phyloP scores from a whole-genome alignment of 495 filamentous ascomycete species.

The Podospora pseudocomata region DNA sequence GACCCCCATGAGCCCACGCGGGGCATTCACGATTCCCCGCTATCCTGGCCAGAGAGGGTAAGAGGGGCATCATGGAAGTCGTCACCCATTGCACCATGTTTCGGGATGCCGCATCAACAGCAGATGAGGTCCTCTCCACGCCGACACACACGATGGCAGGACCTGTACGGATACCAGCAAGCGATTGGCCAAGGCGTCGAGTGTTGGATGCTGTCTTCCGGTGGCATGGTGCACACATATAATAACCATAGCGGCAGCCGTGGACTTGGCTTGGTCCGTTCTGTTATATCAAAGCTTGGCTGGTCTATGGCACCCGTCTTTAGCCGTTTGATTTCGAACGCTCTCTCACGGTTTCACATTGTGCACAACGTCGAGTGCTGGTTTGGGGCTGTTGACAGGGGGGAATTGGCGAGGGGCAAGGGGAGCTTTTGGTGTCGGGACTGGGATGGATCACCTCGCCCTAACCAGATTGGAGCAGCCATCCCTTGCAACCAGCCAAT shows the following conservation, averaged over 20 bases:
- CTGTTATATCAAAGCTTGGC: too few relatives aligned
- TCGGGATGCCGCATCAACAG: not conserved
- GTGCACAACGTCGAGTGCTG: not conserved
- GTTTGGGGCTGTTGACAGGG: constrained; percentile 2
- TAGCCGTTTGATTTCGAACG: not conserved
- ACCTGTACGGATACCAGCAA: too few relatives aligned
- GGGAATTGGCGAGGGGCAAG: not conserved
- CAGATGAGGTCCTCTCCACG: not conserved
- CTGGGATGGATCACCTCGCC: constrained; percentile 18
- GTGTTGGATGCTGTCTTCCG: too few relatives aligned
- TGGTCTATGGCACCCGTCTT: not conserved
- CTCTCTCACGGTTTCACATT: not conserved
- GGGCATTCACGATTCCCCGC: not conserved
- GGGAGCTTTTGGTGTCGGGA: constrained; percentile 9
- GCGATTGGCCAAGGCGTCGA: too few relatives aligned
- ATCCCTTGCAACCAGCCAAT: constrained; percentile 35
- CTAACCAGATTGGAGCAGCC: constrained; percentile 18
- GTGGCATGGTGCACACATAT: not conserved
- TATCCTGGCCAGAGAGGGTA: not conserved
- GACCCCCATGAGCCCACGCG: not conserved
- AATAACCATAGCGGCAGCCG: too few relatives aligned
- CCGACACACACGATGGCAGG: too few relatives aligned
- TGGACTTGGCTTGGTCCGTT: not conserved
- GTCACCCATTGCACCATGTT: not conserved
- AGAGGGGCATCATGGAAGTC: not conserved